Conservation (phyloP, 768 basidiomycete genomes). For the Naganishia antarctica region DNA sequence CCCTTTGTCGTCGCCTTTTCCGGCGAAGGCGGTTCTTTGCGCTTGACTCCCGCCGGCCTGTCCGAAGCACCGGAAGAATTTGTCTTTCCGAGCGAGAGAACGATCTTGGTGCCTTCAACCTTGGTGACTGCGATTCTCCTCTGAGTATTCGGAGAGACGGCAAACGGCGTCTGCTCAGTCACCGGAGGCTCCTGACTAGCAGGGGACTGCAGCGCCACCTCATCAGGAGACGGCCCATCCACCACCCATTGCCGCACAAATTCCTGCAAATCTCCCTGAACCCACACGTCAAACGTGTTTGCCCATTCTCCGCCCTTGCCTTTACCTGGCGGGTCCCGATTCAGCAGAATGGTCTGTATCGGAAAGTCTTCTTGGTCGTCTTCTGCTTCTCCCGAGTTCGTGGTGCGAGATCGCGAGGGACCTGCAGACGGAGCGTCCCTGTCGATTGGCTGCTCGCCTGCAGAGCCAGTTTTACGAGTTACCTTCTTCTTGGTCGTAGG, state of each 20-base stretch:
- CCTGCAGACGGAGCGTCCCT: not conserved
- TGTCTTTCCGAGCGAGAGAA: not conserved
- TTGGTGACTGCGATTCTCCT: not conserved
- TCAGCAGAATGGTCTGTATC: conserved; percentile 71
- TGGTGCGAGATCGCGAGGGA: conserved; percentile 4
- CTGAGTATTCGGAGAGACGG: not conserved
- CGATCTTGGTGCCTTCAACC: not conserved
- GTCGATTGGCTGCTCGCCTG: not conserved
- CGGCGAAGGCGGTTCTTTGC: conserved; percentile 10
- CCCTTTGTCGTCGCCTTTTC: not conserved
- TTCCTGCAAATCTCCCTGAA: conserved; percentile 77
- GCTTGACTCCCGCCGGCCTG: not conserved
- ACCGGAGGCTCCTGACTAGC: not conserved
- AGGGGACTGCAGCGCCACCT: not conserved
- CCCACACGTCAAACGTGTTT: conserved; percentile 82
- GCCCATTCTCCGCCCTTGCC: conserved; percentile 70
- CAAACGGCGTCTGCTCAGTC: not conserved
- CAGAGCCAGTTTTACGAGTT: not conserved
- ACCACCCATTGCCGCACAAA: conserved; percentile 58
- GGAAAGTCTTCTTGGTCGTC: conserved; percentile 49
- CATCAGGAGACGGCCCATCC: conserved; percentile 11
- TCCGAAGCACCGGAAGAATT: not conserved
- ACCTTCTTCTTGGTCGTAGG: conserved; percentile 22
- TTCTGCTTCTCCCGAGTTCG: not conserved
- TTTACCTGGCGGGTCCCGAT: conserved; percentile 64